Conservation (phyloP, 2,329 filamentous ascomycete species). For the Penicillium aurantiogriseum region DNA sequence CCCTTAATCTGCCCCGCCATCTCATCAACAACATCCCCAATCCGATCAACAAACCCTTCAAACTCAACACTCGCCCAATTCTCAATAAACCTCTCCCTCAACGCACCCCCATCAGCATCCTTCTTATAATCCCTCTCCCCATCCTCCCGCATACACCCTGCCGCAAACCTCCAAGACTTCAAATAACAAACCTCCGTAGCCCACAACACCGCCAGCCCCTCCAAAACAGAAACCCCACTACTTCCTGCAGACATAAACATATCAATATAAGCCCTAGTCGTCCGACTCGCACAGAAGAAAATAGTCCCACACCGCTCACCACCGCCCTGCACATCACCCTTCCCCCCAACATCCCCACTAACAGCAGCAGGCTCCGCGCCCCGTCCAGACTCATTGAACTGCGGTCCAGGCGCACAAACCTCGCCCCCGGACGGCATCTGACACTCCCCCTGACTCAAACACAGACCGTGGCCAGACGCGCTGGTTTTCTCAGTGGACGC, state of each 20-base stretch:
- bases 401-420: slow-evolving; percentile 9
- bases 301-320: slow-evolving; percentile 15
- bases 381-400: not conserved
- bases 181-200: slow-evolving; percentile 69
- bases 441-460: slow-evolving; percentile 22
- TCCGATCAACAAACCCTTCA: slow-evolving; percentile 55
- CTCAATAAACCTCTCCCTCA: slow-evolving; percentile 64
- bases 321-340: not conserved
- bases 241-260: slow-evolving; percentile 58
- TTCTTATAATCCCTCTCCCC: slow-evolving; percentile 18
- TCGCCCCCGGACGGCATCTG: slow-evolving; percentile 19
- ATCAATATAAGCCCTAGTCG: slow-evolving; percentile 57
- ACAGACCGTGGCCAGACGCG: slow-evolving; percentile 15
- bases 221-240: slow-evolving; percentile 55
- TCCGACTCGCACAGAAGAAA: slow-evolving; percentile 41
- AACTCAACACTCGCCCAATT: slow-evolving; percentile 68
- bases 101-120: slow-evolving; percentile 64
- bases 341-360: not conserved
- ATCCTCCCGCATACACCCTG: slow-evolving; percentile 32
- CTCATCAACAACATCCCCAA: slow-evolving; percentile 57
- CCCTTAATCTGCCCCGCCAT: slow-evolving; percentile 46
- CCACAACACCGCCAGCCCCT: slow-evolving; percentile 72
- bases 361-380: not conserved
- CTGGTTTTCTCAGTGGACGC: not conserved
- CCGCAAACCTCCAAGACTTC: slow-evolving; percentile 55